Evolutionary conservation across 257 asterid genomes (phyloP), one percentile per base, ranked within the genome.

Genomic region (Nyctanthes arbortristis): DNA sequence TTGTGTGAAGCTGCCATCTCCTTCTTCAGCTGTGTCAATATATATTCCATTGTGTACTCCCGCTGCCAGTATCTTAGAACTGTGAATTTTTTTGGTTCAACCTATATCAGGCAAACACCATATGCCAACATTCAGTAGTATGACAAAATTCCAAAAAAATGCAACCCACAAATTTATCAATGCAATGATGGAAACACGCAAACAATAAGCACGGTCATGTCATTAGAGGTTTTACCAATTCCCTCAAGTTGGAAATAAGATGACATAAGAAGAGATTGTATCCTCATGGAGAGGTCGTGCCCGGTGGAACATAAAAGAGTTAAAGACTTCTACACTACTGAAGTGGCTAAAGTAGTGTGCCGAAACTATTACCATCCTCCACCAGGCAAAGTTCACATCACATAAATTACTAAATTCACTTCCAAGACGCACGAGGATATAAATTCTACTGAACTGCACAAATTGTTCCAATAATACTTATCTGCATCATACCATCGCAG

Each of bases 1-100:
- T 79, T 82, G 64, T 82, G 81, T 25, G 83, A 73, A 54, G 87
- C 70, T 28, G 83, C 80, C 87, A 82, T 82, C 75, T 82, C 87
- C 74, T 82, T 82, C 68, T 82, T 82, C 79, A 82, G 78, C 66
- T 82, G 85, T 6, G 69, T 69, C 70, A 82, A 72, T 37, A 82
- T 82, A 65, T 82, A 83, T 75, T 82, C 87, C 85, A 82, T 82
- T 28, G 85, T 82, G 65, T 74, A 79, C 58, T 79, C 81, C 36
- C 85, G 64, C 69, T 82, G 87, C 87, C 87, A 82, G 36, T 79
- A 79, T 2, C 77, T 56, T 49, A 82, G 69, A 56, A 79, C 76
- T 18, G 25, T 73, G 77, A 82, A 82, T 67, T 82, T 82, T 63
- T 77, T 82, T 1, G 81, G 69, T 32, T 82, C 87, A 66, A 82